Conservation (phyloP, 805 yeast species). For the Ogataea methylovora region DNA sequence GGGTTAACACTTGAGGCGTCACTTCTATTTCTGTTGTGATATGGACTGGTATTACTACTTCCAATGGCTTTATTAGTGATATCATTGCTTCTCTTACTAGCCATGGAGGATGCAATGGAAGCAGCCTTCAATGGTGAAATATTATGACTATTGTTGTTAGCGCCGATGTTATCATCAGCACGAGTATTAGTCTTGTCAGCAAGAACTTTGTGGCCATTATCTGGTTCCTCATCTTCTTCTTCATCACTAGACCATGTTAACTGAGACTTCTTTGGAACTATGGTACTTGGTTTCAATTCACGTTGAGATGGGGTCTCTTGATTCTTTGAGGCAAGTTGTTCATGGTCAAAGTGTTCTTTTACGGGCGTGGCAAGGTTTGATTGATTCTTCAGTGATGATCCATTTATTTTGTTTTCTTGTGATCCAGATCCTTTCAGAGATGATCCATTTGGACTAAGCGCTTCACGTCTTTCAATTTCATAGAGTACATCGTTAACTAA, state of each 20-base stretch:
- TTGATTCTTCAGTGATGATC: not conserved
- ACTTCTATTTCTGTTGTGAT: constrained; percentile 1
- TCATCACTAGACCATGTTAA: constrained; percentile 88
- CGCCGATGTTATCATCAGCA: no score
- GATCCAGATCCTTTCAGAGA: not conserved
- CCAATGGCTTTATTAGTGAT: no score
- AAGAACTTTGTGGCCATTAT: no score
- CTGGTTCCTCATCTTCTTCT: constrained; percentile 48
- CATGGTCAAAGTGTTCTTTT: constrained; percentile 1
- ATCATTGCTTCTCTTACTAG: no score
- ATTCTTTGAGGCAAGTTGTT: constrained; percentile 5
- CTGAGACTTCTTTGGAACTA: constrained; percentile 79
- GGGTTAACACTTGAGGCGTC: not conserved
- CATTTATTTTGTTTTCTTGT: not conserved
- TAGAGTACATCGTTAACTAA: constrained; percentile 81
- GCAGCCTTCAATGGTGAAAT: no score
- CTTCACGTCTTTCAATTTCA: constrained; percentile 62
- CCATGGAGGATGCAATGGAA: no score
- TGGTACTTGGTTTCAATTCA: constrained; percentile 49
- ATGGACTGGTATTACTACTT: not conserved
- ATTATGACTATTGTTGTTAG: no score
- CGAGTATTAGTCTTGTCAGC: no score
- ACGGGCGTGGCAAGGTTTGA: not conserved
- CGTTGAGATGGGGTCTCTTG: constrained; percentile 21
- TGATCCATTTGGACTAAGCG: not conserved